Base-by-base conservation (phyloP, 306 rosid species). In the Quercus agrifolia region DNA sequence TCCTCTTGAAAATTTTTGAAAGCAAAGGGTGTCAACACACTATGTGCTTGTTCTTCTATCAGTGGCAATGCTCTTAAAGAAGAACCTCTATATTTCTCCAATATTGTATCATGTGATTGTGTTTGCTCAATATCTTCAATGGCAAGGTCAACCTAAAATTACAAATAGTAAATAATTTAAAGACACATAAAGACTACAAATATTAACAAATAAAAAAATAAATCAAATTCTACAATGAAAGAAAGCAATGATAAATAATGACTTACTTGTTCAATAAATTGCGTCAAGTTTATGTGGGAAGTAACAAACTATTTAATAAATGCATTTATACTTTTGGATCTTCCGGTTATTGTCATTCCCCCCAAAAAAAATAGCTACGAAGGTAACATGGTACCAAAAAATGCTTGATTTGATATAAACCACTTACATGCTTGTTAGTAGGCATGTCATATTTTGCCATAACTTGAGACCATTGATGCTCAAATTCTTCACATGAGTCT, bases 241-340 rank as follows among this genome's bases (percentile, higher is more conserved):
- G 5, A 17, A 5, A 30, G 33, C 33, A 30, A 30, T 0, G 18
- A 15, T 56, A 56, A 17, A 56, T 56, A 56, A 56, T 19, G n/a
- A 61, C 71, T 25, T 21, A 21, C 23, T 21, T 62, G 27, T 14
- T 75, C 61, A 13, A 49, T 1, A 62, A 75, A 62, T 4, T 38
- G 30, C 3, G 44, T 61, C 9, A 75, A 75, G 46, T 44, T 71
- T 46, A 72, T 71, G 9, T 61, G 55, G 62, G 54, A 61, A n/a
- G 30, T 61, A 25, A 71, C 62, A 13, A 79, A 71, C 61, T 56
- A 12, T n/a, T 71, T 79, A 15, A 71, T n/a, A 19, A 71, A 79
- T 17, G 77, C 55, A 30, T 71, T 79, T 8, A n/a, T 71, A 46
- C 73, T 59, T 54, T 71, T 13, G 18, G 38, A 70, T 79, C 55